These are phyloP conservation scores for Sistotremastrum niveocremeum DNA, from an alignment of 768 basidiomycete genomes.

Conservation along the genomic window DNA sequence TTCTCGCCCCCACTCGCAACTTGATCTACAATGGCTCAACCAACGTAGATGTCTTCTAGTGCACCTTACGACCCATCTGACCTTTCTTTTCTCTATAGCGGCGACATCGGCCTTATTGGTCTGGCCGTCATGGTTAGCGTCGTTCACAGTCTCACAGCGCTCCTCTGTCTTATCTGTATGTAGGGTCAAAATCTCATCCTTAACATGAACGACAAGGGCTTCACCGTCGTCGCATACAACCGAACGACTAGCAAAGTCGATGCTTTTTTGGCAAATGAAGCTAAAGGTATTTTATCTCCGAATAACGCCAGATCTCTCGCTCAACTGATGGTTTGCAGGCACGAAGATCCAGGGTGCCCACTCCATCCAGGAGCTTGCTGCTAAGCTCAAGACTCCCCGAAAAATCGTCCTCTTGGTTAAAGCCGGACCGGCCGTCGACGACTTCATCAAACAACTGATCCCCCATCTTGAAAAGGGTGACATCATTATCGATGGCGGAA, in stretches of 20 bases:
- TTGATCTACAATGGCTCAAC: constrained; percentile 26
- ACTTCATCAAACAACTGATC: constrained; percentile 81
- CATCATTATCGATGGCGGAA: constrained; percentile 99
- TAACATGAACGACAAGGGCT: constrained; percentile 99
- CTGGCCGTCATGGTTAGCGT: constrained; percentile 88
- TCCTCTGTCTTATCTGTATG: constrained; percentile 3
- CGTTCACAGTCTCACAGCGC: constrained; percentile 10
- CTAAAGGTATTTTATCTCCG: constrained; percentile 62
- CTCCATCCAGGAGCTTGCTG: constrained; percentile 78
- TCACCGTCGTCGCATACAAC: constrained; percentile 94
- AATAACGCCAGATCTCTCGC: constrained; percentile 10
- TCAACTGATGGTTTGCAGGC: constrained; percentile 35
- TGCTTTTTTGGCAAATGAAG: constrained; percentile 88
- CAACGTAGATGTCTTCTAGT: constrained; percentile 31
- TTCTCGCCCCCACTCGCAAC: constrained; percentile 17
- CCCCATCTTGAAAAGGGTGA: constrained; percentile 90
- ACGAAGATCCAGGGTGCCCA: constrained; percentile 93
- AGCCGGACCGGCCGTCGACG: constrained; percentile 91
- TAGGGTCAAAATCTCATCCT: constrained; percentile 95
- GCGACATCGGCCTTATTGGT: constrained; percentile 97
- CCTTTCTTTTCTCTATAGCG: constrained; percentile 32
- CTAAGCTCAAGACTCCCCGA: constrained; percentile 90
- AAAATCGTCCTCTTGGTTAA: constrained; percentile 98
- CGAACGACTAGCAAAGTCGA: constrained; percentile 95
- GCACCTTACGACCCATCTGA: constrained; percentile 4